phyloP scores from a whole-genome alignment of 495 filamentous ascomycete genomes.

The Daldinia bambusicola region DNA sequence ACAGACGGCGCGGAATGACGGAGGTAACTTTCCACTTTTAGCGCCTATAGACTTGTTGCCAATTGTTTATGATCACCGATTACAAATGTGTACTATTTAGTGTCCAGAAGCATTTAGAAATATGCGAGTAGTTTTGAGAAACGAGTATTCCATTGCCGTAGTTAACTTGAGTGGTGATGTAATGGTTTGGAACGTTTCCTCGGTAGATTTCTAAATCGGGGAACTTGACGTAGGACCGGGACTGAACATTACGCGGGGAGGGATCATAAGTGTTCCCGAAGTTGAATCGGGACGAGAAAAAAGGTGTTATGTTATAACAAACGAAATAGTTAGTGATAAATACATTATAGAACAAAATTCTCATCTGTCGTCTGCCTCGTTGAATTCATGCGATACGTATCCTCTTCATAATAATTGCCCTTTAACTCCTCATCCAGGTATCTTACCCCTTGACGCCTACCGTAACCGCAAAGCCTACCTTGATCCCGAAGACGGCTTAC shows the following conservation, averaged over 20 bases:
- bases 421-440: constrained; percentile 13
- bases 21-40: neutral
- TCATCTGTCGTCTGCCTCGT: constrained; percentile 3
- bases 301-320: neutral
- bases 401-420: neutral
- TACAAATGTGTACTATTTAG: neutral
- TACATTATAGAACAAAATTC: neutral
- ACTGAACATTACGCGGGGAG: neutral
- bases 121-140: neutral
- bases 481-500: constrained; percentile 6
- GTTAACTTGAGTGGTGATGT: neutral
- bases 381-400: constrained; percentile 13
- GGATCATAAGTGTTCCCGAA: neutral
- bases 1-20: neutral
- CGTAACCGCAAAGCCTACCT: constrained; percentile 1
- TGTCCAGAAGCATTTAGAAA: neutral
- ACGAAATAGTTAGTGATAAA: neutral
- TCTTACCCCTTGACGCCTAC: constrained; percentile 24
- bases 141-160: neutral
- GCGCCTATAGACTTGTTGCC: neutral
- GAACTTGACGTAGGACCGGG: neutral
- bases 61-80: neutral
- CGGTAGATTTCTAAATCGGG: neutral
- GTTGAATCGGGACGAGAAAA: neutral
- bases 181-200: neutral